Base-by-base conservation (phyloP, 2,329 filamentous ascomycete species). In the Fusarium sp. region DNA sequence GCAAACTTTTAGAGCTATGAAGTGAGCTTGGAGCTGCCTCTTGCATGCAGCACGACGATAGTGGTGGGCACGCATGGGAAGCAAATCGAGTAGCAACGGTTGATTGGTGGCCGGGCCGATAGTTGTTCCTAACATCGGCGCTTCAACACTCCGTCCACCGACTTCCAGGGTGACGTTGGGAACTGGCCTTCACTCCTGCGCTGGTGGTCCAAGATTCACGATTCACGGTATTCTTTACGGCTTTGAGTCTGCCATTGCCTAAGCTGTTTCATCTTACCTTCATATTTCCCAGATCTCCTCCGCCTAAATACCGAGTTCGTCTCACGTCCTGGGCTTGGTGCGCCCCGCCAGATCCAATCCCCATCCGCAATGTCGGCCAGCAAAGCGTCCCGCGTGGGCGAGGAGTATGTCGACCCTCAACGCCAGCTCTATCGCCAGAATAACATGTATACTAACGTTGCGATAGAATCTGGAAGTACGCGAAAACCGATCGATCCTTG, bases 391-490 rank as follows among this genome's bases (percentile, higher is more conserved):
- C 85, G 87, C 61, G 79, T 89, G 69, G 87, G 87, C 77, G 87
- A 89, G 79, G 87, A 89, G 87, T 89, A 81, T 64, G 86, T 83
- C 31, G 58, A 50, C 46, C 29, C 56, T 13, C n/a, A 31, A 34
- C 10, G 25, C 55, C 49, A 54, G 5, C 58, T 38, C 11, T 40
- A 9, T 9, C 16, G 14, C 74, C 70, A 51, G 46, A 29, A 27
- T 13, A 18, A 16, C 10, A 16, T 11, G 16, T 14, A 50, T 54
- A 23, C 77, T 79, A 70, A 79, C 67, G n/a, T 77, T 77, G 72
- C 79, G 65, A 51, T 77, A 97, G 93, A 80, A 92, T 96, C 74
- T 97, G 93, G 93, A 97, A 97, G 93, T 96, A 85, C 89, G 91
- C 85, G 25, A 33, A 3, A 34, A 11, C 10, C 20, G 7, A 44